Conservation (phyloP, 805 yeast genomes). For the Candida vartiovaarae region DNA sequence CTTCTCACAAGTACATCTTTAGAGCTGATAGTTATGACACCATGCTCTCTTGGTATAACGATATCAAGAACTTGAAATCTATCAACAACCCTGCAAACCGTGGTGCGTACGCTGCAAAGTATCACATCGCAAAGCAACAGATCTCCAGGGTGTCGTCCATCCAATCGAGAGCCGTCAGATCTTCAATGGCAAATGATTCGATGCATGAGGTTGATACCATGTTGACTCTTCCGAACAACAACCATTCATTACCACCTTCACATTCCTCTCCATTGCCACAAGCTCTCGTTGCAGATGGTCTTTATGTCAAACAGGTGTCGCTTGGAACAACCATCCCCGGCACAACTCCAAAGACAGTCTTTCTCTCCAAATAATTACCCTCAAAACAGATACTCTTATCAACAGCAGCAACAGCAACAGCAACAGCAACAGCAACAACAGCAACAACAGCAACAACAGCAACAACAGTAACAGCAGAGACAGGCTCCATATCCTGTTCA, state of each 20-base stretch:
- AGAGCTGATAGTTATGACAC: constrained; percentile 74
- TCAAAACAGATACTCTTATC: neutral
- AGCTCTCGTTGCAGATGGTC: constrained; percentile 12
- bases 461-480: constrained; percentile 4
- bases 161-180: constrained; percentile 17
- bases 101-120: constrained; percentile 19
- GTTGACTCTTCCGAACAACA: constrained; percentile 18
- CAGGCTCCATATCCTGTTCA: constrained; percentile 11
- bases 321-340: constrained; percentile 10
- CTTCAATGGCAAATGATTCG: constrained; percentile 10
- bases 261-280: constrained; percentile 17
- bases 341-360: constrained; percentile 14
- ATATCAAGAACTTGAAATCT: constrained; percentile 59
- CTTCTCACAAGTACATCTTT: constrained; percentile 92
- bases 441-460: constrained; percentile 11
- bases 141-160: constrained; percentile 25
- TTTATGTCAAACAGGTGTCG: constrained; percentile 15
- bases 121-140: constrained; percentile 11
- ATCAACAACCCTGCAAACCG: constrained; percentile 37
- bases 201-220: constrained; percentile 22
- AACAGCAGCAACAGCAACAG: constrained; percentile 1
- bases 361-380: constrained; percentile 2
- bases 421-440: constrained; percentile 3
- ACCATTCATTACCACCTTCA: constrained; percentile 16
- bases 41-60: constrained; percentile 83